phyloP scores from a whole-genome alignment of 768 basidiomycete genomes.

The Psilocybe tampanensis region DNA sequence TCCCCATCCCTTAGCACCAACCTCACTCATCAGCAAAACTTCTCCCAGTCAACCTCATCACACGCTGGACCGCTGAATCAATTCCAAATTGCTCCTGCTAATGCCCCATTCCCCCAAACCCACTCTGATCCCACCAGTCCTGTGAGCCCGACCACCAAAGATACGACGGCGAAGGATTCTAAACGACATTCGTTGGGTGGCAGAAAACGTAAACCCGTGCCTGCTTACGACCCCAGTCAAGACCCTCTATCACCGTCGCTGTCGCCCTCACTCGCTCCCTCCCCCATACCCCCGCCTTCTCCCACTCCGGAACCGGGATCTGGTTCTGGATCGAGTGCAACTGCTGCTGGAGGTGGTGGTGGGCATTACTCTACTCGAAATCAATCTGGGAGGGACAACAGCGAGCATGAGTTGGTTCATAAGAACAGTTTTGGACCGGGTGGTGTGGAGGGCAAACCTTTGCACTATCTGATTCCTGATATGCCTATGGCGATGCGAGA shows the following conservation, averaged over 20 bases:
- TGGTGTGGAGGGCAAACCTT: slow-evolving; percentile 37
- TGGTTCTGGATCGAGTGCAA: too few relatives aligned
- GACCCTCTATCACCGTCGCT: slow-evolving; percentile 22
- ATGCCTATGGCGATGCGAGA: slow-evolving; percentile 39
- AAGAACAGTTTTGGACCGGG: slow-evolving; percentile 48
- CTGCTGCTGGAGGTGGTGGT: too few relatives aligned
- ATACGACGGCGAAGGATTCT: slow-evolving; percentile 16
- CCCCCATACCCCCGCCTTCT: slow-evolving; percentile 10
- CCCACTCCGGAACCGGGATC: slow-evolving; percentile 6
- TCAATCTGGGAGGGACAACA: slow-evolving; percentile 17
- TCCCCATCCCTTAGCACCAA: slow-evolving; percentile 18
- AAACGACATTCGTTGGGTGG: slow-evolving; percentile 30
- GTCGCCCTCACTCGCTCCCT: slow-evolving; percentile 7
- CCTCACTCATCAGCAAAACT: slow-evolving; percentile 9
- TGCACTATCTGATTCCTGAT: slow-evolving; percentile 66
- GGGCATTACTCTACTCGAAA: slow-evolving; percentile 31
- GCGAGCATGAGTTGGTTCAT: slow-evolving; percentile 31
- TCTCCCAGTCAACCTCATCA: slow-evolving; percentile 14
- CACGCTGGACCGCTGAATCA: slow-evolving; percentile 4
- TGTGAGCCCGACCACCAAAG: background rate
- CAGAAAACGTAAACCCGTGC: slow-evolving; percentile 58
- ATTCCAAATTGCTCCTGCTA: too few relatives aligned
- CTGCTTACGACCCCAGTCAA: slow-evolving; percentile 42
- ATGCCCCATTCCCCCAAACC: too few relatives aligned
- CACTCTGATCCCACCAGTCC: background rate